Evolutionary conservation across 768 basidiomycete genomes (phyloP), one percentile per base, ranked within the genome.

Genomic region (Coprinopsis strossmayeri): DNA sequence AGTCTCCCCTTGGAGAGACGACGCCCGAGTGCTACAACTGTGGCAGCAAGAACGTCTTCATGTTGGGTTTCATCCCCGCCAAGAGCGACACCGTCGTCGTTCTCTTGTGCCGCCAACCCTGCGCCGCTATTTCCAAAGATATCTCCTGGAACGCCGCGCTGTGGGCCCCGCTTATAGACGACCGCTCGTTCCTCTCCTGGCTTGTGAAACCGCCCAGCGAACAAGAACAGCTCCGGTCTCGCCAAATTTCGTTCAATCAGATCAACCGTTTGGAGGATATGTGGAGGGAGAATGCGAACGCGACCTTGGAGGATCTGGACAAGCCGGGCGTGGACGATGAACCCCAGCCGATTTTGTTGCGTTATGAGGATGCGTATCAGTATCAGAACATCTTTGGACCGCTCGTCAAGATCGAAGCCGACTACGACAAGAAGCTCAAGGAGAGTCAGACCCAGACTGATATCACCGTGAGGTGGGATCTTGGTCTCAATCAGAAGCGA

Each of bases 331-430:
- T 97, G 1, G 96, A 99, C 59, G 96, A 99, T 65, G 96, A 99
- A 59, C 93, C 96, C 2, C 93, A 97, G 63, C 81, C 87, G 5
- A 87, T 99, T 53, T 63, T 95, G 20, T 68, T 88, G 46, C 85
- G 84, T 54, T 99, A 99, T 64, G 95, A 98, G 63, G 96, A 99
- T 64, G 96, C 96, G 38, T 99, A 98, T 61, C 96, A 98, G 60
- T 99, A 99, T 64, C 96, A 99, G 71, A 99, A 99, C 62, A 98
- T 99, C 48, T 95, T 98, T 59, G 96, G 96, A 3, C 96, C 96
- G 13, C 79, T 99, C 39, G 96, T 99, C 66, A 99, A 99, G 72
- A 98, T 99, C 57, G 96, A 99, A 62, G 96, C 96, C 1, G 96
- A 99, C 69, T 99, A 97, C 59, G 96, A 99, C 63, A 97, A 97